Evolutionary conservation across 169 alveolate genomes (phyloP), one percentile per base, ranked within the genome.

Genomic region (Babesia bigemina): DNA sequence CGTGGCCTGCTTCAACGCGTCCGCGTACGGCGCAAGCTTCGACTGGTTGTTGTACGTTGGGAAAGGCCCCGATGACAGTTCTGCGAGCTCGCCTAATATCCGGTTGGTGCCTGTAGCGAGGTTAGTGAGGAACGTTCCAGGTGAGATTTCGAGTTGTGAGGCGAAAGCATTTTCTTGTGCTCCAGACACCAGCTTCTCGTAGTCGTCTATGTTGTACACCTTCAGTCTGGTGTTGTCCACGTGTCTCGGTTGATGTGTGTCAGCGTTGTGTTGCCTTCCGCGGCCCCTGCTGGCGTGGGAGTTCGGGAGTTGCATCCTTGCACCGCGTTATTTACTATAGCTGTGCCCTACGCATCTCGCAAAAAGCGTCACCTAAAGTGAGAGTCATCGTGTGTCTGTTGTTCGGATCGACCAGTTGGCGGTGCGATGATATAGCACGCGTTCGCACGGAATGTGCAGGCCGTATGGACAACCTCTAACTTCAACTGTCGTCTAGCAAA

Each of bases 51-150:
- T 67, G 6, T 63, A 52, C 24, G 76, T 67, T 13, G 76, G 76
- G 57, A 67, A 67, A 13, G 76, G 66, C 28, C 76, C 76, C 16
- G 76, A 67, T 2, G 76, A 12, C 44, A 53, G n/a, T 4, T 67
- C 76, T 0, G 76, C 63, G 39, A 67, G 22, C 26, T 50, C 58
- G 55, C 53, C 65, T 16, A 67, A 17, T 9, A 67, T 17, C 11
- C 13, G 28, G 47, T 55, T 55, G 17, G 76, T 48, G 3, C 76
- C 65, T 8, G 13, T 22, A 14, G 66, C 44, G 44, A 67, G 17
- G 55, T 50, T 50, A 0, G 19, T 36, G 29, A 67, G 65, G n/a
- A 67, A 33, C 48, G 45, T 55, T 50, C 58, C 65, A 3, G 76
- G 66, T 29, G 50, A 12, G 7, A 67, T 7, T 29, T 67, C 76